Evolutionary conservation across 768 basidiomycete species (phyloP).

Genomic region (Zangia roseola): DNA sequence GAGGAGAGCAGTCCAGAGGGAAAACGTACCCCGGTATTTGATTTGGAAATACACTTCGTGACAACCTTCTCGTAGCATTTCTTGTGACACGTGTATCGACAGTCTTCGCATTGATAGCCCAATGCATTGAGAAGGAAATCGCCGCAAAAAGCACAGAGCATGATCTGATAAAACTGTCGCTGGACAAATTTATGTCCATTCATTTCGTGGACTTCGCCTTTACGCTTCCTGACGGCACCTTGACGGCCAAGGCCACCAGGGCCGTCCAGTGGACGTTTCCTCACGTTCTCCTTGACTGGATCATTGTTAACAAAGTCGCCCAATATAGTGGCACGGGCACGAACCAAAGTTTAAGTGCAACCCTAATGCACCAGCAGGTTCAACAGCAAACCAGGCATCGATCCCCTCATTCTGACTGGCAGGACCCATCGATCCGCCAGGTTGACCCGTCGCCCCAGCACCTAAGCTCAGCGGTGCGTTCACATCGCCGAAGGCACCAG

Average conservation of each 20-base stretch:
- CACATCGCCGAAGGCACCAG: conserved; percentile 47
- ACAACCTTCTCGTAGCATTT: conserved; percentile 99
- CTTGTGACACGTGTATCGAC: conserved; percentile 98
- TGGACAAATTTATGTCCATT: conserved; percentile 99
- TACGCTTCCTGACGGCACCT: conserved; percentile 96
- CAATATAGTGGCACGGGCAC: conserved; percentile 30
- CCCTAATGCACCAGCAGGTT: conserved; percentile 92
- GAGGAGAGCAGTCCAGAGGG: not conserved
- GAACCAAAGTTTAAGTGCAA: conserved; percentile 89
- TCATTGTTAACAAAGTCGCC: conserved; percentile 2
- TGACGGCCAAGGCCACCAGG: conserved; percentile 93
- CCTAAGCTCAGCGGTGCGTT: conserved; percentile 40
- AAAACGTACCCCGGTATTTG: conserved; percentile 81
- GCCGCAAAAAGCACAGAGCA: conserved; percentile 96
- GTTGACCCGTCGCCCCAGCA: conserved; percentile 28
- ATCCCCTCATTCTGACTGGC: conserved; percentile 66
- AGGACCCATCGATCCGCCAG: conserved; percentile 27
- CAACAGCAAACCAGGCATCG: conserved; percentile 96
- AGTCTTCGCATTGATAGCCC: conserved; percentile 99
- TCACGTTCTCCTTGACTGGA: conserved; percentile 95
- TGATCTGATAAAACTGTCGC: conserved; percentile 97
- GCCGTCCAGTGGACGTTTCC: conserved; percentile 92
- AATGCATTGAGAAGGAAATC: conserved; percentile 96
- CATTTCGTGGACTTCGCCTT: conserved; percentile 98
- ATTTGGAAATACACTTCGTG: conserved; percentile 98